Base-by-base conservation (phyloP, 2,329 filamentous ascomycete genomes). In the Claviceps citrina region DNA sequence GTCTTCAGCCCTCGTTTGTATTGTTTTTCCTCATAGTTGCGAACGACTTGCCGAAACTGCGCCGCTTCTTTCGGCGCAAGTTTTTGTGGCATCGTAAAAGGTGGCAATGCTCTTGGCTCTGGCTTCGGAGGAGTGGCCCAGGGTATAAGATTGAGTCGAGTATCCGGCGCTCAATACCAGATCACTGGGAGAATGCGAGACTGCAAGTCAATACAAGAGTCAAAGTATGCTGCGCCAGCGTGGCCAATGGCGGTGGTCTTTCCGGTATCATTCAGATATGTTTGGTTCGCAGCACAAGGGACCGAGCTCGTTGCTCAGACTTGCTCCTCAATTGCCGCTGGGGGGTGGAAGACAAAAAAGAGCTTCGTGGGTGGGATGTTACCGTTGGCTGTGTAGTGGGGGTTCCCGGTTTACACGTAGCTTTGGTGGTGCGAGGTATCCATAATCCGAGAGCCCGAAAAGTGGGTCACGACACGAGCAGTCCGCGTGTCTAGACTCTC, bases 11-110 rank as follows among this genome's bases (percentile, higher is more conserved):
- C 89, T 46, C 71, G 67, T 67, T 96, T 98, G 69, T 96, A 95
- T 57, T 96, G 89, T 65, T 98, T 98, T 58, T 87, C 82, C 64
- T 98, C 91, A 70, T 96, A 98, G 64, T 84, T 79, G 59, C 89
- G 87, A 55, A 98, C 85, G 49, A 98, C 79, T 59, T 87, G 84
- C 47, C 86, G 81, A 65, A 98, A 98, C 66, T 95, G 80, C 59
- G 87, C 80, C 53, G 78, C 78, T 72, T 98, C 91, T 67, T 96
- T 96, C 56, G 85, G 78, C 55, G 71, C 77, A 45, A 87, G 69
- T 56, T 71, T 72, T 63, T 85, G 79, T 50, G 79, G 77, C 80
- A 84, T 83, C 49, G 57, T 60, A 46, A 25, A n/a, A n/a, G n/a
- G n/a, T n/a, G n/a, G n/a, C n/a, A n/a, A n/a, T n/a, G n/a, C n/a